A percentile compares a stretch with the other conserved stretches of the same genome.
phyloP scores from a whole-genome alignment of 164 flowering plant species.

The Akebia trifoliata region DNA sequence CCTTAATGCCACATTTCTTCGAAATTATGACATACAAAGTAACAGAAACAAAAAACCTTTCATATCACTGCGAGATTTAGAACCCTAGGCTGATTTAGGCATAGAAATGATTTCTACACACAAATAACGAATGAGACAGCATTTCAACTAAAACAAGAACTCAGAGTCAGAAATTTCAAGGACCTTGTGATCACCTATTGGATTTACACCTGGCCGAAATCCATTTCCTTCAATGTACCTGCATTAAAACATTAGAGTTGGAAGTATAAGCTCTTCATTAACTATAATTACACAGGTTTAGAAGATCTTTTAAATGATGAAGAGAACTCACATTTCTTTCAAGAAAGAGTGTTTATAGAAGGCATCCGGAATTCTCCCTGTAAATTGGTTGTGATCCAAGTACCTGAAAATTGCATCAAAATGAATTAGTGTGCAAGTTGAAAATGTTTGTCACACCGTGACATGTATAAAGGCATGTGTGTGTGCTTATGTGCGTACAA shows the following conservation, averaged over 20 bases:
- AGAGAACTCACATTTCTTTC: constrained; percentile 75
- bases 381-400: constrained; percentile 88
- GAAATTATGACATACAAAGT: no score
- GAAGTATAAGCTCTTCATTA: no score
- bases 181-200: constrained; percentile 78
- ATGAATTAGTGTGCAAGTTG: background rate
- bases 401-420: constrained; percentile 55
- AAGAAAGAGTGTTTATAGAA: constrained; percentile 82
- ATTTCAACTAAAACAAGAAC: constrained; percentile 46
- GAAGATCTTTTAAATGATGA: background rate
- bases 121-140: constrained; percentile 11
- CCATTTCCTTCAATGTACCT: constrained; percentile 97
- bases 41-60: background rate
- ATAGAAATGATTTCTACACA: background rate
- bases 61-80: background rate
- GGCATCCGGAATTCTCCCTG: constrained; percentile 82
- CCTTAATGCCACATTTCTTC: no score
- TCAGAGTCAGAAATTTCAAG: constrained; percentile 84
- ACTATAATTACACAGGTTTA: background rate
- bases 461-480: background rate
- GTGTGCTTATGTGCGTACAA: no score
- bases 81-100: background rate
- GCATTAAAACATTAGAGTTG: constrained; percentile 7
- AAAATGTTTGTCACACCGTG: no score
- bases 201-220: constrained; percentile 71